Conservation (phyloP, 768 basidiomycete genomes). For the Phaeotremella fagi region DNA sequence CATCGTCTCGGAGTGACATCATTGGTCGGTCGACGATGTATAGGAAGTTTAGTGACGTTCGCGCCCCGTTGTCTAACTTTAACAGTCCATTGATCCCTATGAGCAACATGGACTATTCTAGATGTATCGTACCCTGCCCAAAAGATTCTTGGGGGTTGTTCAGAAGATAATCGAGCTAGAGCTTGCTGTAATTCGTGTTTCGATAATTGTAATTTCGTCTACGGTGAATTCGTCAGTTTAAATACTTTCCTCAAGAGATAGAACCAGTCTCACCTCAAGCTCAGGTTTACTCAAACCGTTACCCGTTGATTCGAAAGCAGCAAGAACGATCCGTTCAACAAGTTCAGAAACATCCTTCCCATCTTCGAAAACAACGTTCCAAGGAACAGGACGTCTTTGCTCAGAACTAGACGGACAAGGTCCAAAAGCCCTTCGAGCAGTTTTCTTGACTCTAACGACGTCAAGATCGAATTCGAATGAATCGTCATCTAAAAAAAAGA, state of each 20-base stretch:
- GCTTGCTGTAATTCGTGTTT: too few species aligned
- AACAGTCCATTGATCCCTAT: slow-evolving; percentile 17
- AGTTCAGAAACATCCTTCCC: neutral
- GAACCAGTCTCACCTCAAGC: slow-evolving; percentile 23
- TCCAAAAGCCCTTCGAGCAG: neutral
- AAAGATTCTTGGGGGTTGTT: slow-evolving; percentile 11
- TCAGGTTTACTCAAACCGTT: slow-evolving; percentile 27
- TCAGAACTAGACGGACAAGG: neutral
- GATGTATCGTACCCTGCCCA: slow-evolving; percentile 41
- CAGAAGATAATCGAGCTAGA: slow-evolving; percentile 5
- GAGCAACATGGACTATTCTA: slow-evolving; percentile 16
- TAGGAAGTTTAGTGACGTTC: neutral
- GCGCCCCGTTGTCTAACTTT: neutral
- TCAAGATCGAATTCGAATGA: slow-evolving; percentile 32
- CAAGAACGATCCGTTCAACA: slow-evolving; percentile 3
- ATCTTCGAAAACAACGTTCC: neutral
- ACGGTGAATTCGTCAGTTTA: too few species aligned
- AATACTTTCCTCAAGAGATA: too few species aligned
- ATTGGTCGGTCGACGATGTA: neutral
- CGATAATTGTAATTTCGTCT: too few species aligned
- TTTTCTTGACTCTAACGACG: slow-evolving; percentile 1
- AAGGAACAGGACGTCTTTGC: slow-evolving; percentile 1
- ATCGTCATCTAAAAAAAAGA: slow-evolving; percentile 32
- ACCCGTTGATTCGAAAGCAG: slow-evolving; percentile 17
- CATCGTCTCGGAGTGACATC: slow-evolving; percentile 27